Conservation (phyloP, 495 filamentous ascomycete species). For the Paragyromitra xinjiangensis region DNA sequence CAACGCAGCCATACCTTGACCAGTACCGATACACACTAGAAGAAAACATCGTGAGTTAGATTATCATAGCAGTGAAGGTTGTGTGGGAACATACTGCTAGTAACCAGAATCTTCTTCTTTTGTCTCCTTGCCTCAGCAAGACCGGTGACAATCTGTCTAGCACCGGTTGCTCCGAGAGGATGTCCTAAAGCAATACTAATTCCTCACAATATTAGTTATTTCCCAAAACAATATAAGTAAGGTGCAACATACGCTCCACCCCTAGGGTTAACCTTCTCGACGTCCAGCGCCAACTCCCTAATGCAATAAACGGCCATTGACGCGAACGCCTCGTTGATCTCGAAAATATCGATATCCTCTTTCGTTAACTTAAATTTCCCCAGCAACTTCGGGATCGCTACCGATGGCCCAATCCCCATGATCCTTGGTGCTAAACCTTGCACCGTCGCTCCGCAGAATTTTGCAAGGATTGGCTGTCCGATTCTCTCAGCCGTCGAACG, state of each 20-base stretch:
- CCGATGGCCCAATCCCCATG: conserved; percentile 95
- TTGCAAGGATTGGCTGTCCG: conserved; percentile 89
- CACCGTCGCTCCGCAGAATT: conserved; percentile 91
- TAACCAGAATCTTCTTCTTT: conserved; percentile 84
- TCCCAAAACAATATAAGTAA: not conserved
- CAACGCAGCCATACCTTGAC: conserved; percentile 83
- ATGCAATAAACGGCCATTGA: conserved; percentile 96
- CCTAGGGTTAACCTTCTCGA: conserved; percentile 86
- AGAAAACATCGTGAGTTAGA: not conserved
- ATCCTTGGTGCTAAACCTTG: conserved; percentile 88
- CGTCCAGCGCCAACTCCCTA: conserved; percentile 77
- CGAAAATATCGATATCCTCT: conserved; percentile 85
- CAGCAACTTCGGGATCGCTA: conserved; percentile 94
- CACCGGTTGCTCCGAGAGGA: conserved; percentile 81
- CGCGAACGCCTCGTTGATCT: conserved; percentile 98
- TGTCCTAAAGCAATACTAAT: conserved; percentile 74
- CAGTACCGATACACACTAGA: conserved; percentile 64
- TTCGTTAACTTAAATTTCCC: conserved; percentile 79
- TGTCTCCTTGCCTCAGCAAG: conserved; percentile 79
- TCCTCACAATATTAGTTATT: conserved; percentile 53
- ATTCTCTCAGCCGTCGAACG: conserved; percentile 86
- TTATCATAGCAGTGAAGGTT: not conserved
- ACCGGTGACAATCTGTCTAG: conserved; percentile 83
- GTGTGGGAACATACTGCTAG: conserved; percentile 69
- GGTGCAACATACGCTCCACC: conserved; percentile 67